Evolutionary conservation across 495 filamentous ascomycete species (phyloP).

Genomic region (Cercophora sp.): DNA sequence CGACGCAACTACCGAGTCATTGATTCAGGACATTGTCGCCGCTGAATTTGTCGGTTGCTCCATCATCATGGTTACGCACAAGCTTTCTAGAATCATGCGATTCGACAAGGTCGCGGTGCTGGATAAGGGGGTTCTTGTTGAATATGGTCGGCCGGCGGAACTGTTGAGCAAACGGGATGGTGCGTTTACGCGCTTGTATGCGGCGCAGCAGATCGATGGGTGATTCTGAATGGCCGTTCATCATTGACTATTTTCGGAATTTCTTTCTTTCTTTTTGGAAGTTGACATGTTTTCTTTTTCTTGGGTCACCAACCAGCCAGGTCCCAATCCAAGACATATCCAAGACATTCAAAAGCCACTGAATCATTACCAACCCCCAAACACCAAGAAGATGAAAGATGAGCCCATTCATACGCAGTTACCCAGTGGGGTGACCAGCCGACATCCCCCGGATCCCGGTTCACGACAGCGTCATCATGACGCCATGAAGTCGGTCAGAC

Average conservation of each 20-base stretch:
- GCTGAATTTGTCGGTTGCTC: slow-evolving; percentile 39
- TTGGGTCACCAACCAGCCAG: too few species aligned
- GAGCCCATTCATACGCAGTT: too few species aligned
- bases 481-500: too few species aligned
- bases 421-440: too few species aligned
- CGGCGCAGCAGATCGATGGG: neutral
- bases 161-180: neutral
- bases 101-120: slow-evolving; percentile 41
- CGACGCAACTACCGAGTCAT: slow-evolving; percentile 35
- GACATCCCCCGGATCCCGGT: too few species aligned
- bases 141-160: slow-evolving; percentile 14
- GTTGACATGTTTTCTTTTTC: neutral
- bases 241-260: neutral
- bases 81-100: slow-evolving; percentile 36
- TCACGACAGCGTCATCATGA: too few species aligned
- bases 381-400: too few species aligned
- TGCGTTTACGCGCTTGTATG: neutral
- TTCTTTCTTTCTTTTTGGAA: neutral
- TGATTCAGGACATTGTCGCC: slow-evolving; percentile 38
- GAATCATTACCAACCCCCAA: too few species aligned
- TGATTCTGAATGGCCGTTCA: neutral
- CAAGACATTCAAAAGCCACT: too few species aligned
- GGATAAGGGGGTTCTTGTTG: slow-evolving; percentile 32
- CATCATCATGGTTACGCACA: slow-evolving; percentile 40
- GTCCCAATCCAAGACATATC: too few species aligned